Percentiles rank a stretch among this genome's conserved stretches.
Conservation (phyloP, 1,284 basidiomycete genomes). For the Ganoderma leucocontextum region DNA sequence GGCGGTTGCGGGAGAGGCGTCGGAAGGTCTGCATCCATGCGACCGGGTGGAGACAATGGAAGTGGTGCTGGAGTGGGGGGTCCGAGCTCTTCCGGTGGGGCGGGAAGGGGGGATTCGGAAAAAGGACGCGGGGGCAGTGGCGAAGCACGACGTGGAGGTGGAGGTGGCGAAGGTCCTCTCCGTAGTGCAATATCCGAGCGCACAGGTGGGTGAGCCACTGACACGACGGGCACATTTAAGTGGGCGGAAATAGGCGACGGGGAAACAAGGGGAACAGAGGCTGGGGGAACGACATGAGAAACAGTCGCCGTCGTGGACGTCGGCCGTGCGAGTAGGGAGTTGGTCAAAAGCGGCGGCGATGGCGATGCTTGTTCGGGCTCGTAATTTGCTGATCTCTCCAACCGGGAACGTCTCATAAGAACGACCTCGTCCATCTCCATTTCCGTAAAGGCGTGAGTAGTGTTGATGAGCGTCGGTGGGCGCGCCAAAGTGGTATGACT, state of each 20-base stretch:
- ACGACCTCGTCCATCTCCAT: conserved; percentile 27
- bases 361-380: conserved; percentile 25
- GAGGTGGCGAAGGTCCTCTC: conserved; percentile 23
- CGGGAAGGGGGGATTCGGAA: conserved; percentile 7
- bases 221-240: conserved; percentile 15
- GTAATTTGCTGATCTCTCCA: conserved; percentile 13
- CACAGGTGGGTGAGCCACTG: conserved; percentile 18
- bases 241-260: conserved; percentile 26
- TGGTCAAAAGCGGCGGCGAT: conserved; percentile 31
- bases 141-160: conserved; percentile 24
- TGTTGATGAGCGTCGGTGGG: conserved; percentile 18
- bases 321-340: conserved; percentile 29
- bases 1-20: conserved; percentile 30
- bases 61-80: conserved; percentile 29
- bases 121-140: conserved; percentile 16
- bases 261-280: conserved; percentile 18
- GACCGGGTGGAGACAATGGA: conserved; percentile 28
- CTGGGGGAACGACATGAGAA: conserved; percentile 20
- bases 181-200: conserved; percentile 21
- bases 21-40: conserved; percentile 28
- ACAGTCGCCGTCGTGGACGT: conserved; percentile 27
- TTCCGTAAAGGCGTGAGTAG: conserved; percentile 12
- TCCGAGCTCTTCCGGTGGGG: conserved; percentile 21
- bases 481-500: conserved; percentile 12
- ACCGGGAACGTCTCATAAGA: conserved; percentile 20